phyloP scores from a whole-genome alignment of 257 asterid species.

The Rubia yunnanensis region DNA sequence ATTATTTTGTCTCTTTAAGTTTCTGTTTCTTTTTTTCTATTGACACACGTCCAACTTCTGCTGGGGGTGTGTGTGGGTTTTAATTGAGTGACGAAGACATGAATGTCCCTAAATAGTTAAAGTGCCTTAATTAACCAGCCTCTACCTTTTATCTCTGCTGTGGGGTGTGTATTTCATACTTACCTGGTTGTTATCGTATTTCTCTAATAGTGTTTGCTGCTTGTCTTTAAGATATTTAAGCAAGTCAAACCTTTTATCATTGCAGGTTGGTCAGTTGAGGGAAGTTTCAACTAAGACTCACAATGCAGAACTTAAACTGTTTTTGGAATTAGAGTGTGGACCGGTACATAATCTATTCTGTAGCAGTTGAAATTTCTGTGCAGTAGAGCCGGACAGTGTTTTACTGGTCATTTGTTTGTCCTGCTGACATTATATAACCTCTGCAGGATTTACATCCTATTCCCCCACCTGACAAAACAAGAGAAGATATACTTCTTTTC shows the following conservation, averaged over 20 bases:
- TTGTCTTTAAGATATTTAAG: background rate
- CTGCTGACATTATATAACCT: constrained; percentile 10
- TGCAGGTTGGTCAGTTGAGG: constrained; percentile 88
- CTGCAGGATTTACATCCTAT: constrained; percentile 53
- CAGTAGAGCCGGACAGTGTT: background rate
- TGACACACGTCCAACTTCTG: background rate
- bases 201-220: background rate
- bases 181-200: background rate
- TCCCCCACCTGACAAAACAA: constrained; percentile 70
- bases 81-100: background rate
- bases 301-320: constrained; percentile 79
- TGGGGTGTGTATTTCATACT: background rate
- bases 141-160: background rate
- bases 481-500: constrained; percentile 80
- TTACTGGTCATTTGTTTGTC: constrained; percentile 12
- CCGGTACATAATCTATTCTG: constrained; percentile 35
- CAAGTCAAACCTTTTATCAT: background rate
- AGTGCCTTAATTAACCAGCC: background rate
- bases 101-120: background rate
- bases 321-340: constrained; percentile 73
- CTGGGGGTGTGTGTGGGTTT: background rate
- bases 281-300: constrained; percentile 72
- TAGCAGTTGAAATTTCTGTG: background rate
- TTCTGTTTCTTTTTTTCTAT: background rate
- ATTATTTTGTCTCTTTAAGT: background rate